These are phyloP conservation scores for Physcia stellaris DNA, from an alignment of 495 filamentous ascomycete species.

Conservation along the genomic window DNA sequence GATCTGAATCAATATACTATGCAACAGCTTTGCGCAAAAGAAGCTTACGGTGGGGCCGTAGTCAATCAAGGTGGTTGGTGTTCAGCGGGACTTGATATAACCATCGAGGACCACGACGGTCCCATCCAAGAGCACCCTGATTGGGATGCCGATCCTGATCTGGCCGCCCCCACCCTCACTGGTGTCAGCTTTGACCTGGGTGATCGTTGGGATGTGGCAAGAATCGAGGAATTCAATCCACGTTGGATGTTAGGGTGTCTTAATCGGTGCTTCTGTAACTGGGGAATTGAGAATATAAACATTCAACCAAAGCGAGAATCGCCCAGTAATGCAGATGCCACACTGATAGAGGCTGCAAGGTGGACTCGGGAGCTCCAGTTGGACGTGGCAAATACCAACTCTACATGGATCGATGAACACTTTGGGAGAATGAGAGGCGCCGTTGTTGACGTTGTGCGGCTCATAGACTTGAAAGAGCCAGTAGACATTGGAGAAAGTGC, in stretches of 20 bases:
- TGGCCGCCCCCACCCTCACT: neutral
- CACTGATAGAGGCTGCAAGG: neutral
- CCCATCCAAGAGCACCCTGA: no score
- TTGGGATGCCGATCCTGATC: neutral
- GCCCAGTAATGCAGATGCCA: neutral
- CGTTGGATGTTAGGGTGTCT: neutral
- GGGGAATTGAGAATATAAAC: neutral
- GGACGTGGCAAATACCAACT: neutral
- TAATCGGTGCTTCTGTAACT: conserved; percentile 5
- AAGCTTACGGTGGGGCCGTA: conserved; percentile 3
- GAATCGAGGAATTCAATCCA: neutral
- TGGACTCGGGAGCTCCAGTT: neutral
- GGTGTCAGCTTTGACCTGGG: neutral
- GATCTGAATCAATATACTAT: conserved; percentile 1
- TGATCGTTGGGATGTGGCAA: no score
- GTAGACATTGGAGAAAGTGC: no score
- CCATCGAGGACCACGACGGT: no score
- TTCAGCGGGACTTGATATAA: neutral
- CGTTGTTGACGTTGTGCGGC: no score
- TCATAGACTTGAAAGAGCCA: no score
- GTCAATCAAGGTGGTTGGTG: conserved; percentile 2
- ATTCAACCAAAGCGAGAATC: neutral
- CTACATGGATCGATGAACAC: no score
- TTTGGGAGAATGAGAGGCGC: no score
- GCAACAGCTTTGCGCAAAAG: conserved; percentile 7